Conservation (phyloP, 2,329 filamentous ascomycete genomes). For the Sporothrix variecibatus region DNA sequence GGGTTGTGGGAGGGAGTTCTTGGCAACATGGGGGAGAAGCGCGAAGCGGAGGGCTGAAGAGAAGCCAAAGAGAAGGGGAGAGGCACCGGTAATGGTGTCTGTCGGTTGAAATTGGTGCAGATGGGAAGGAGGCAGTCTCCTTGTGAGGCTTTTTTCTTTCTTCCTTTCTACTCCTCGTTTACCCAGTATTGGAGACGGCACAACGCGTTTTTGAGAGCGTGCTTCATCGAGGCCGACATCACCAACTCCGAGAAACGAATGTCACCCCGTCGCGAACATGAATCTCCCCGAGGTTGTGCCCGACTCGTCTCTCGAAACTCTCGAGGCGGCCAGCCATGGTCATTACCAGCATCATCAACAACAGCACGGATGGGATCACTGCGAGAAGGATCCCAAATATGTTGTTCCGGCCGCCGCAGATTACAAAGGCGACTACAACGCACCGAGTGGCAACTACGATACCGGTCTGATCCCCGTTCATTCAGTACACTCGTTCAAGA, state of each 20-base stretch:
- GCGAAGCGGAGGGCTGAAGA: neutral
- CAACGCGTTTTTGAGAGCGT: neutral
- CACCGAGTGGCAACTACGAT: constrained; percentile 14
- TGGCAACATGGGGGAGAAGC: constrained; percentile 4
- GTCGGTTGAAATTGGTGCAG: neutral
- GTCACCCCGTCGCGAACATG: constrained; percentile 24
- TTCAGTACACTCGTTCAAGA: neutral
- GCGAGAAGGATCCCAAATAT: constrained; percentile 32
- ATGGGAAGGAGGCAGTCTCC: neutral
- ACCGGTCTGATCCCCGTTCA: constrained; percentile 10
- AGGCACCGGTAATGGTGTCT: neutral
- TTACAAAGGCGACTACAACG: constrained; percentile 23
- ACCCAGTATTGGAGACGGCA: neutral
- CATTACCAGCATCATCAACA: neutral
- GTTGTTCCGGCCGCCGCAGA: constrained; percentile 25
- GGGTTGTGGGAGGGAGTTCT: neutral
- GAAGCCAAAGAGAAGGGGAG: too few relatives aligned
- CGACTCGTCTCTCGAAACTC: constrained; percentile 32
- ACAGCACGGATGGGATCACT: neutral
- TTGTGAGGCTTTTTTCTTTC: neutral
- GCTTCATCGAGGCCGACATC: neutral
- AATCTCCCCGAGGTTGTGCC: constrained; percentile 35
- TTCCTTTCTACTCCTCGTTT: neutral
- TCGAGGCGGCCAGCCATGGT: constrained; percentile 24
- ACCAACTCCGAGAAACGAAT: neutral